A percentile compares a stretch with the other conserved stretches of the same genome.
These are phyloP conservation scores for Onygenales sp. DNA, from an alignment of 2,329 filamentous ascomycete genomes.

Conservation along the genomic window DNA sequence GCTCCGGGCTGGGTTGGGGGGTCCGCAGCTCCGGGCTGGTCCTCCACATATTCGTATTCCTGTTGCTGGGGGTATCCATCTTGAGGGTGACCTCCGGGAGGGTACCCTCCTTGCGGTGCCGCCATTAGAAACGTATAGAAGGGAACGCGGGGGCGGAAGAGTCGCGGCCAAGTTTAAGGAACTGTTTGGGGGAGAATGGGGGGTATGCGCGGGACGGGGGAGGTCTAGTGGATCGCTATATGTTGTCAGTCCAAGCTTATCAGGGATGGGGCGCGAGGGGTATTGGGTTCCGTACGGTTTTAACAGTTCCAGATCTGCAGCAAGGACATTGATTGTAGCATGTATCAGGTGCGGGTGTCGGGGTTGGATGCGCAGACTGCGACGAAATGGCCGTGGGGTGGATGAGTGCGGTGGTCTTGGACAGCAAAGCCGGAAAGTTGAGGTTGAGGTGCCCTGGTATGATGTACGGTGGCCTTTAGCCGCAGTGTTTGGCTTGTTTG, in stretches of 20 bases:
- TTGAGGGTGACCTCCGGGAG: constrained; percentile 29
- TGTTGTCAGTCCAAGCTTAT: neutral
- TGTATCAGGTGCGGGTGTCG: neutral
- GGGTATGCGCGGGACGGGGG: neutral
- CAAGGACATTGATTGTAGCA: neutral
- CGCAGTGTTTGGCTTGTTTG: neutral
- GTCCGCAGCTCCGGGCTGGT: constrained; percentile 23
- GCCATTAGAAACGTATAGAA: constrained; percentile 30
- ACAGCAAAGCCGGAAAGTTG: neutral
- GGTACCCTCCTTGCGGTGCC: constrained; percentile 43
- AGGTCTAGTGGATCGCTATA: neutral
- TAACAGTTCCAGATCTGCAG: neutral
- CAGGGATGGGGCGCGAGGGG: neutral
- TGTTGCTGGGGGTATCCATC: constrained; percentile 40
- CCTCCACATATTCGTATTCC: constrained; percentile 25
- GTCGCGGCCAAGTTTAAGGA: neutral
- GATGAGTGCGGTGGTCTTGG: neutral
- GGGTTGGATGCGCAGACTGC: neutral
- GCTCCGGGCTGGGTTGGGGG: constrained; percentile 18
- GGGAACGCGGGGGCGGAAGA: neutral
- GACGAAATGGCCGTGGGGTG: neutral
- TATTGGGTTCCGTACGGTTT: neutral
- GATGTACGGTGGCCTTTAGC: constrained; percentile 8
- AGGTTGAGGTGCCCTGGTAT: neutral
- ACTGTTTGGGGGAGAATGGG: neutral